Percentiles rank a stretch among this genome's conserved stretches.
These are phyloP conservation scores for Fusarium sp. DNA, from an alignment of 2,329 filamentous ascomycete genomes.

Conservation along the genomic window DNA sequence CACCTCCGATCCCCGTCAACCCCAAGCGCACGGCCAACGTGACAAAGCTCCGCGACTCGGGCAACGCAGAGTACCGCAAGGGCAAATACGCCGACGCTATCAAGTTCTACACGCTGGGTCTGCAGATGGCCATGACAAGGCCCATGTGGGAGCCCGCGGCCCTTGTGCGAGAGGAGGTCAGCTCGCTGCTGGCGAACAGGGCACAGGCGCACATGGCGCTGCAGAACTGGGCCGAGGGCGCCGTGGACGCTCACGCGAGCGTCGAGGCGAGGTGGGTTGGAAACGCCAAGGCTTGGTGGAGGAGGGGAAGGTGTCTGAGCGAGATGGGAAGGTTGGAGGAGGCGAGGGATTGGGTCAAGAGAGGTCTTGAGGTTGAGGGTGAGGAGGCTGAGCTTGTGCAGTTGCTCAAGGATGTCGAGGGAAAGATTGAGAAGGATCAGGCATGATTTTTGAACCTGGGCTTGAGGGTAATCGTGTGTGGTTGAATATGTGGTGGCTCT, in stretches of 20 bases:
- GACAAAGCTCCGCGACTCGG: slow-evolving; percentile 88
- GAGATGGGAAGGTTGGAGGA: slow-evolving; percentile 93
- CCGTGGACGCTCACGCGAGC: slow-evolving; percentile 88
- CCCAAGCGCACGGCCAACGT: slow-evolving; percentile 91
- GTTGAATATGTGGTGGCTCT: no score
- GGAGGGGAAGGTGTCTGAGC: slow-evolving; percentile 82
- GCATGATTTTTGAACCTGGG: background rate
- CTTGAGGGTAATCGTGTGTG: background rate
- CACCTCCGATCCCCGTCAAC: slow-evolving; percentile 90
- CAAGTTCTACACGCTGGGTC: slow-evolving; percentile 83
- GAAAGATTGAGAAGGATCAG: slow-evolving; percentile 55
- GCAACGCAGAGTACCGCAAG: slow-evolving; percentile 86
- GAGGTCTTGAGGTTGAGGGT: slow-evolving; percentile 85
- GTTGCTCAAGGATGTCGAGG: slow-evolving; percentile 71
- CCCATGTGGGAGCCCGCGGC: slow-evolving; percentile 90
- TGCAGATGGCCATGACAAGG: slow-evolving; percentile 86
- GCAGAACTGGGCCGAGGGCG: slow-evolving; percentile 84
- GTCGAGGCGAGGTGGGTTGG: slow-evolving; percentile 87
- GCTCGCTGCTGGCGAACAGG: slow-evolving; percentile 83
- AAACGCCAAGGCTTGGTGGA: slow-evolving; percentile 96
- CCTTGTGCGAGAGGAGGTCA: slow-evolving; percentile 85
- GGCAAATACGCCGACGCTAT: slow-evolving; percentile 78
- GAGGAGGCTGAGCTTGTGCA: slow-evolving; percentile 72
- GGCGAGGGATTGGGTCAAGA: slow-evolving; percentile 80
- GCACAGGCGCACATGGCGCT: slow-evolving; percentile 90